Evolutionary conservation across 2,329 filamentous ascomycete species (phyloP), one percentile per base, ranked within the genome.

Genomic region (Cladosporium sp.): DNA sequence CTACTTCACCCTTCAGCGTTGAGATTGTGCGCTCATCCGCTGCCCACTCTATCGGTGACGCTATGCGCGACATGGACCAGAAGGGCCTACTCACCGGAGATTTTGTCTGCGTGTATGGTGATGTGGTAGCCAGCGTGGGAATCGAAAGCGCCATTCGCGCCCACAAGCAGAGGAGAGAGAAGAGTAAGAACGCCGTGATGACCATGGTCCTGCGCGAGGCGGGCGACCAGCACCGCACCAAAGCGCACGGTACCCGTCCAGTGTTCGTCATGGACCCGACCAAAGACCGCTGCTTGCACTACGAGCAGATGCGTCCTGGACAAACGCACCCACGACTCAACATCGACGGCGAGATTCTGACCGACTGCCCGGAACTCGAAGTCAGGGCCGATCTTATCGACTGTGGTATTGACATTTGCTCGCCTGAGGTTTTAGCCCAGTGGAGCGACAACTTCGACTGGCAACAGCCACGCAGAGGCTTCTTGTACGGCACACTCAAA

Each of bases 361-460:
- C 90, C 62, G 84, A 87, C 59, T 84, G 91, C 70, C 83, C 86
- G 6, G 92, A 96, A 76, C 86, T 97, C 60, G 92, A 96, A 72
- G 84, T 97, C 24, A 88, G 93, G 47, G 87, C 90, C 69, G 94
- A 99, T 78, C 82, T 99, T 66, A 91, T 98, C 68, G 95, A 99
- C 78, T 93, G 92, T 72, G 91, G 92, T 62, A 95, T 99, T 74
- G 95, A 99, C 76, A 98, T 99, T 70, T 98, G 94, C 79, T 98
- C 95, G 0, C 93, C 94, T 0, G 95, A 98, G 75, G 93, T 97
- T 10, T 85, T 98, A 52, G 93, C 93, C 8, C 81, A 98, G 66
- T 99, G 95, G 92, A 95, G 93, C 10, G 95, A 99, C 79, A 97
- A 93, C 75, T 99, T 98, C 74, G 94, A 99, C 78, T 98, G 97